A percentile compares a stretch with the other conserved stretches of the same genome.
phyloP scores from a whole-genome alignment of 331 rosid genomes.

The Quercus tomentella region DNA sequence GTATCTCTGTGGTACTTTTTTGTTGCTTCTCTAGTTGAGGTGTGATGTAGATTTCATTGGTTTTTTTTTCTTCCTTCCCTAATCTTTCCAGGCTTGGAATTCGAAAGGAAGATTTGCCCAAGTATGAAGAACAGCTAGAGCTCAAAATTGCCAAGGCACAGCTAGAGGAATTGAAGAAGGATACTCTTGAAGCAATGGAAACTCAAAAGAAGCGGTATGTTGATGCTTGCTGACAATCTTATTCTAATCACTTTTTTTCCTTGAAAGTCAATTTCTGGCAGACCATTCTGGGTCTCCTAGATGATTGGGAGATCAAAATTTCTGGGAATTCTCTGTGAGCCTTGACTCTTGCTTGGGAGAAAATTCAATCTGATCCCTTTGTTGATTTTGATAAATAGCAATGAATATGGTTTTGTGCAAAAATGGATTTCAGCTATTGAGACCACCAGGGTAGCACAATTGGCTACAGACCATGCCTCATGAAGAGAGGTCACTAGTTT shows the following conservation, averaged over 20 bases:
- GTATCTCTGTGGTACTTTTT: neutral
- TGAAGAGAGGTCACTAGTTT: too few relatives aligned
- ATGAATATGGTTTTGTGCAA: constrained; percentile 3
- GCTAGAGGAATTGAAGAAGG: constrained; percentile 80
- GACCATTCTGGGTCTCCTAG: neutral
- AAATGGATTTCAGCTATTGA: neutral
- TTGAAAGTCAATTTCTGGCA: neutral
- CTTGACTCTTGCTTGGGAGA: constrained; percentile 3
- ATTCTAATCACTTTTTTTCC: neutral
- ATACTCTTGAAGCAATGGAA: constrained; percentile 85
- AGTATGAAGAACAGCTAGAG: constrained; percentile 80
- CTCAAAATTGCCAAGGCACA: constrained; percentile 80
- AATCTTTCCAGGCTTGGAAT: constrained; percentile 62
- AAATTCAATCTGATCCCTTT: constrained; percentile 1
- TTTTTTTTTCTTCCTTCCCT: neutral
- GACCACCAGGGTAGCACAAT: too few relatives aligned
- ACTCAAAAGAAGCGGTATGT: constrained; percentile 86
- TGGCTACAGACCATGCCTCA: too few relatives aligned
- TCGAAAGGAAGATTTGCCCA: constrained; percentile 70
- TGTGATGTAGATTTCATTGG: neutral
- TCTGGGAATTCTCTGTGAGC: neutral
- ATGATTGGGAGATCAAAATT: neutral
- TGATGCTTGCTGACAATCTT: neutral
- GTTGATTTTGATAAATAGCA: neutral
- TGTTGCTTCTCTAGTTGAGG: neutral